Percentiles rank a stretch among this genome's conserved stretches.
Evolutionary conservation across 768 basidiomycete genomes (phyloP).

Genomic region (Tricholoma hemisulphureum): DNA sequence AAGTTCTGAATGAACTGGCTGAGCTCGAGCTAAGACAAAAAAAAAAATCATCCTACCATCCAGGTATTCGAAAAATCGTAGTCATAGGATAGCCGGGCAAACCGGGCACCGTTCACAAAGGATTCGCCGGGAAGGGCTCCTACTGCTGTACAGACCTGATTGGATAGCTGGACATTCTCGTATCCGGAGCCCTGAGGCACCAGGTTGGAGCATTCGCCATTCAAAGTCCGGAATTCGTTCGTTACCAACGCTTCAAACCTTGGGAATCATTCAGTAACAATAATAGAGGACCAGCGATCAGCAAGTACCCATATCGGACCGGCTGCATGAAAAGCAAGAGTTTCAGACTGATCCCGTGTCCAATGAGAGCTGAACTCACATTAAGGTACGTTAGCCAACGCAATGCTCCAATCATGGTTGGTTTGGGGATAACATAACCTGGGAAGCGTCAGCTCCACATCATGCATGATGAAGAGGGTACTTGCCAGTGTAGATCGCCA

Average conservation of each 20-base stretch:
- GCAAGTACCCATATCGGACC: conserved; percentile 40
- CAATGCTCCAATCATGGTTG: conserved; percentile 66
- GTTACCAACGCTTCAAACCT: conserved; percentile 74
- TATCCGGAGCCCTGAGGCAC: conserved; percentile 67
- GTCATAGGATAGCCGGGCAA: conserved; percentile 47
- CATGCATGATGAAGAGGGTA: conserved; percentile 18
- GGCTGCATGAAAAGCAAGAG: conserved; percentile 23
- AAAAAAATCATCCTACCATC: conserved; percentile 16
- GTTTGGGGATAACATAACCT: conserved; percentile 59
- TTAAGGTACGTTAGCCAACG: conserved; percentile 69
- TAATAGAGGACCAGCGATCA: conserved; percentile 42
- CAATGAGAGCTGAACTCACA: conserved; percentile 28
- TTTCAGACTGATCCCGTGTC: not conserved
- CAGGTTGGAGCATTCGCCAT: conserved; percentile 57
- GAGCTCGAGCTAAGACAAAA: not conserved
- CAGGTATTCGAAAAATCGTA: conserved; percentile 31
- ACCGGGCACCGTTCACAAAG: conserved; percentile 59
- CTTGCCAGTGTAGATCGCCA: conserved; percentile 53
- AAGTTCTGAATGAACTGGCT: conserved; percentile 43
- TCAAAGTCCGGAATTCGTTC: conserved; percentile 77
- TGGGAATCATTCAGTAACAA: conserved; percentile 26
- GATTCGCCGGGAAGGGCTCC: conserved; percentile 61
- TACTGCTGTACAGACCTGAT: conserved; percentile 76
- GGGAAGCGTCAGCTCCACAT: conserved; percentile 10
- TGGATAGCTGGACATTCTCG: conserved; percentile 48